Evolutionary conservation across 192 early-diverging fungal genomes (phyloP), one percentile per base, ranked within the genome.

Genomic region (Lunasporangiospora selenospora): DNA sequence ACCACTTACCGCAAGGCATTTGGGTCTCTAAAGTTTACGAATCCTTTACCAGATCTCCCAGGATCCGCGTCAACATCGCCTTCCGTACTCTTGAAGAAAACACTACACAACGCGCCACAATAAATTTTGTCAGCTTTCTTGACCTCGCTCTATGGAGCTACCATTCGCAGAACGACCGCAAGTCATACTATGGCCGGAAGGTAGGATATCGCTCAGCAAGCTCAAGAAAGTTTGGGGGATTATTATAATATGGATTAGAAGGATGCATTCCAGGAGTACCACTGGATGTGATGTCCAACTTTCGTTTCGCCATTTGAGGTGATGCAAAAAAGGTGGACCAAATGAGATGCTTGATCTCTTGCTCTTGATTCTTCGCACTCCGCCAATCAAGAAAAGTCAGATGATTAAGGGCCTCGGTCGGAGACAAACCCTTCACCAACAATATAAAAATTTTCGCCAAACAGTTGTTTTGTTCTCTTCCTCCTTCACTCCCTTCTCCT

Each of bases 21-120:
- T 12, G 87, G 80, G 65, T 92, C 73, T 21, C 83, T 81, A 64
- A 90, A 92, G 61, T 92, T 80, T 33, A 91, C 82, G 32, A 63
- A 49, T 11, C 67, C 50, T n/a, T n/a, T n/a, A n/a, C n/a, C n/a
- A n/a, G n/a, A n/a, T n/a, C n/a, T n/a, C n/a, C n/a, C n/a, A n/a
- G n/a, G n/a, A n/a, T n/a, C n/a, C n/a, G n/a, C n/a, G n/a, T n/a
- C n/a, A n/a, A n/a, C n/a, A n/a, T n/a, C n/a, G n/a, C n/a, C n/a
- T n/a, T n/a, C n/a, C n/a, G n/a, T n/a, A n/a, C n/a, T n/a, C n/a
- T n/a, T n/a, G n/a, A n/a, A n/a, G n/a, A n/a, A n/a, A n/a, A n/a
- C n/a, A n/a, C n/a, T n/a, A n/a, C n/a, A n/a, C n/a, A n/a, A n/a
- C n/a, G n/a, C n/a, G n/a, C n/a, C n/a, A n/a, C n/a, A n/a, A n/a